These are phyloP conservation scores for Ophiocordyceps robertsii DNA, from an alignment of 2,329 filamentous ascomycete species.

Conservation along the genomic window DNA sequence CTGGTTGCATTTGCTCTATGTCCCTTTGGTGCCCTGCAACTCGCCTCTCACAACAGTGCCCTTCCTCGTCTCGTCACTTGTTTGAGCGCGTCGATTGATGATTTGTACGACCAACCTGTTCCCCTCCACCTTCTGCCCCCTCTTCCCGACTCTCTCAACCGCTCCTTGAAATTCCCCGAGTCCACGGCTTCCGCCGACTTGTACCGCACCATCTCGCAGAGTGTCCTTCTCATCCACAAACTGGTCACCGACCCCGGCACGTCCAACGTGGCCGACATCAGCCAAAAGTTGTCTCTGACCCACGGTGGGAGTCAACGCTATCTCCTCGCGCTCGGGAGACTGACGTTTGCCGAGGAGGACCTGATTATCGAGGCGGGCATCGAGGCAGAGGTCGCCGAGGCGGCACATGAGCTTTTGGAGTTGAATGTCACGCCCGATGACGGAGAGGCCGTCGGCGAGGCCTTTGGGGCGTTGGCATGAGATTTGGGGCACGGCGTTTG, in stretches of 20 bases:
- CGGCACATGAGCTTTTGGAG: slow-evolving; percentile 72
- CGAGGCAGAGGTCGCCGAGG: slow-evolving; percentile 63
- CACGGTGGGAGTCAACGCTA: slow-evolving; percentile 71
- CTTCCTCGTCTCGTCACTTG: slow-evolving; percentile 65
- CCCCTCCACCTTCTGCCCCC: slow-evolving; percentile 24
- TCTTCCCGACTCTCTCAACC: slow-evolving; percentile 3
- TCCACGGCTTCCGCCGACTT: slow-evolving; percentile 16
- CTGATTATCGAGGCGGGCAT: slow-evolving; percentile 65
- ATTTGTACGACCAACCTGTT: slow-evolving; percentile 49
- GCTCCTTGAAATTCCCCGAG: slow-evolving; percentile 4
- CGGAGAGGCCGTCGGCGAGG: slow-evolving; percentile 29
- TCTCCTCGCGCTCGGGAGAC: slow-evolving; percentile 61
- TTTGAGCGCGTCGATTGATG: slow-evolving; percentile 51
- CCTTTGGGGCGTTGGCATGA: slow-evolving; percentile 21
- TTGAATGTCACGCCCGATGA: slow-evolving; percentile 66
- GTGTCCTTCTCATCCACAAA: slow-evolving; percentile 35
- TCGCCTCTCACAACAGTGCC: slow-evolving; percentile 54
- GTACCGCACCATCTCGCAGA: slow-evolving; percentile 32
- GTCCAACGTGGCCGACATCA: slow-evolving; percentile 42
- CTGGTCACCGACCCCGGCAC: slow-evolving; percentile 36
- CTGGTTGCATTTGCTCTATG: slow-evolving; percentile 47
- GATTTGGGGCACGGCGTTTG: background rate
- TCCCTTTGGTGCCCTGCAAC: slow-evolving; percentile 47
- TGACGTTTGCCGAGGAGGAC: slow-evolving; percentile 76
- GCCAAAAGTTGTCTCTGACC: slow-evolving; percentile 55